phyloP scores from a whole-genome alignment of 2,329 filamentous ascomycete genomes.

The Xylaria multiplex region DNA sequence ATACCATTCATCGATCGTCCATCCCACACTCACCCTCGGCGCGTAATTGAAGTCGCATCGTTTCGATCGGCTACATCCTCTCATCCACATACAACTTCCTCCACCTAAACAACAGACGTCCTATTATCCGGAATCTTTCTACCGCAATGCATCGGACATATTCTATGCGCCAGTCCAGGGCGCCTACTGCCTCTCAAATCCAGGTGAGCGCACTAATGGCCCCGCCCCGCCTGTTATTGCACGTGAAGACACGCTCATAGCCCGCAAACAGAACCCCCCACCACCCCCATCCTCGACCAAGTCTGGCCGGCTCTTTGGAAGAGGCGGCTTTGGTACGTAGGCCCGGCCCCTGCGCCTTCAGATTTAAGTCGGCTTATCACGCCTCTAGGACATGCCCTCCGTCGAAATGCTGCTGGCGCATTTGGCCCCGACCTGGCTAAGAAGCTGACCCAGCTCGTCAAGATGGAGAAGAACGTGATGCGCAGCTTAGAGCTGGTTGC shows the following conservation, averaged over 20 bases:
- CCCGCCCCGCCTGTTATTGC: conserved; percentile 2
- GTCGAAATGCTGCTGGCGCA: conserved; percentile 78
- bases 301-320: conserved; percentile 87
- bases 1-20: conserved; percentile 12
- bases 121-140: conserved; percentile 19
- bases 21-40: conserved; percentile 1
- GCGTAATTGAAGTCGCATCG: background rate
- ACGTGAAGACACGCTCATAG: conserved; percentile 19
- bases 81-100: too few species aligned
- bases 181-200: conserved; percentile 87
- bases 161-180: conserved; percentile 96
- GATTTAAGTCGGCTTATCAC: conserved; percentile 26
- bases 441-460: conserved; percentile 97
- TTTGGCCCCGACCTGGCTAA: conserved; percentile 90
- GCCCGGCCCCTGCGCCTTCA: conserved; percentile 15
- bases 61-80: background rate
- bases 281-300: conserved; percentile 93
- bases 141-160: conserved; percentile 94
- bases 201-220: conserved; percentile 56
- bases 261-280: conserved; percentile 77
- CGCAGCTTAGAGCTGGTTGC: conserved; percentile 95
- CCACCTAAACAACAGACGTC: conserved; percentile 3
- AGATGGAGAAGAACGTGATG: conserved; percentile 99
- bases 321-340: conserved; percentile 80
- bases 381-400: conserved; percentile 69